phyloP scores from a whole-genome alignment of 2,329 filamentous ascomycete genomes.

The Microsporum audouinii region DNA sequence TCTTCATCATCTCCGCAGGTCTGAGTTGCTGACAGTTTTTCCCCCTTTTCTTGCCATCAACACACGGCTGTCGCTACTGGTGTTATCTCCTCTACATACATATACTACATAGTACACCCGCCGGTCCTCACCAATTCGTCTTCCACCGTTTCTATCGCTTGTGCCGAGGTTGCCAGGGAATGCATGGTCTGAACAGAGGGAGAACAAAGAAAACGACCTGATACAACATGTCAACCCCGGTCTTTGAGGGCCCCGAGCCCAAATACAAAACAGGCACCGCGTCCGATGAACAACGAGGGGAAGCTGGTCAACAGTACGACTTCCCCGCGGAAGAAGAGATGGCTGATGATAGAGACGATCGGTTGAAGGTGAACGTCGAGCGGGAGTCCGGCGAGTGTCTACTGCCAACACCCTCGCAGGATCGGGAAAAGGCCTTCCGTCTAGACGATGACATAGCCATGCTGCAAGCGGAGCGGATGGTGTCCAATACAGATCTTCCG shows the following conservation, averaged over 20 bases:
- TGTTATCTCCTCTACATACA: background rate
- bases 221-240: constrained; percentile 20
- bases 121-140: background rate
- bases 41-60: background rate
- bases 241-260: constrained; percentile 8
- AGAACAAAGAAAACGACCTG: constrained; percentile 10
- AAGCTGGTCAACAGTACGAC: background rate
- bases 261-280: background rate
- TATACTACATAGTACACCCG: background rate
- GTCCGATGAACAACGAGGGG: background rate
- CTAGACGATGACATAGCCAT: constrained; percentile 56
- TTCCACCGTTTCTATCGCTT: background rate
- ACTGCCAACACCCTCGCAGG: constrained; percentile 41
- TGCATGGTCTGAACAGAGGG: constrained; percentile 22
- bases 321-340: background rate
- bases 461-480: constrained; percentile 50
- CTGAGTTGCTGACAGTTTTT: background rate
- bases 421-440: constrained; percentile 48
- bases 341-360: background rate
- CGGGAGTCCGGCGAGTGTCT: background rate
- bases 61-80: background rate
- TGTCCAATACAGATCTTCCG: constrained; percentile 24
- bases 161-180: constrained; percentile 17
- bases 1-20: background rate
- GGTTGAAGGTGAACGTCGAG: background rate